A percentile compares a stretch with the other conserved stretches of the same genome.
phyloP scores from a whole-genome alignment of 805 yeast species.

The Starmerella asiatica region DNA sequence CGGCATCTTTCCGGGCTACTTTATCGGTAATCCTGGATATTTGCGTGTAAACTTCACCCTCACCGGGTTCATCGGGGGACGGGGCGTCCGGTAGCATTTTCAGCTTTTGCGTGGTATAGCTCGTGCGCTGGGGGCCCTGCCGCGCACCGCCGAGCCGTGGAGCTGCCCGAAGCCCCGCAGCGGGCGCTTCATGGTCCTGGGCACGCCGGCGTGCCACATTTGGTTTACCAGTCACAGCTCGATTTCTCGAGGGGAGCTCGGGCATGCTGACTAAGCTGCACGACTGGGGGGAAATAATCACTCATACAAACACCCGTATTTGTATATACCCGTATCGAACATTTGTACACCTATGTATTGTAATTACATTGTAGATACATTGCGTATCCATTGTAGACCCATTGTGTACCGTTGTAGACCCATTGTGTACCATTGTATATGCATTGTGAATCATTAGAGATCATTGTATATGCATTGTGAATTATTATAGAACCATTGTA shows the following conservation, averaged over 20 bases:
- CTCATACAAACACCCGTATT: no score
- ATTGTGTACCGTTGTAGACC: no score
- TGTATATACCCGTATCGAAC: no score
- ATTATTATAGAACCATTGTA: no score
- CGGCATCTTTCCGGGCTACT: slow-evolving; percentile 88
- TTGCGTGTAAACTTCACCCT: slow-evolving; percentile 61
- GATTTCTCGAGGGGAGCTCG: background rate
- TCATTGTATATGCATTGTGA: no score
- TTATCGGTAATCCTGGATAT: slow-evolving; percentile 71
- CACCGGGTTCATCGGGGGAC: slow-evolving; percentile 34
- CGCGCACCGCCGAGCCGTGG: slow-evolving; percentile 17
- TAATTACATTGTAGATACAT: no score
- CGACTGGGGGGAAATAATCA: no score
- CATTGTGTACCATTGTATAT: no score
- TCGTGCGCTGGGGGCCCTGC: slow-evolving; percentile 48
- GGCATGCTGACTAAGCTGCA: background rate
- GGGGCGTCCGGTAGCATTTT: slow-evolving; percentile 80
- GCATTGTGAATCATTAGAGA: no score
- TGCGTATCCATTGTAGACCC: no score
- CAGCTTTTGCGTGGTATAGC: slow-evolving; percentile 76
- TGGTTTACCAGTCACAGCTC: background rate
- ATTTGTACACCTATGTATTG: no score
- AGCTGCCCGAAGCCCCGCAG: background rate
- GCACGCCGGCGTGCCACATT: background rate
- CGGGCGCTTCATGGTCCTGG: background rate